Evolutionary conservation across 805 yeast genomes (phyloP).

Genomic region (Maudiozyma saulgeensis): DNA sequence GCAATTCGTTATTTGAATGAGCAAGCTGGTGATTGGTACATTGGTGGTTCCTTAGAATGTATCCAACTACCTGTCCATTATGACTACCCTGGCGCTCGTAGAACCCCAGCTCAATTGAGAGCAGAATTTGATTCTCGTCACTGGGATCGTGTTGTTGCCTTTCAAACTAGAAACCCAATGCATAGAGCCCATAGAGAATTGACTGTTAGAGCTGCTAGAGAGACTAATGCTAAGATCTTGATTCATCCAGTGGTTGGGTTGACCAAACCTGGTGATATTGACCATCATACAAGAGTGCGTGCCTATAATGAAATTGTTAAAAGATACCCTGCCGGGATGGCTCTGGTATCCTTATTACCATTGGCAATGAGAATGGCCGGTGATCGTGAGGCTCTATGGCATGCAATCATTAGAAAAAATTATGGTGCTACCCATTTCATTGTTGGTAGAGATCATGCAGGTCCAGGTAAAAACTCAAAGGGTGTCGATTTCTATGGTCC

Average conservation of each 20-base stretch:
- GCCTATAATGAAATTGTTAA: slow-evolving; percentile 88
- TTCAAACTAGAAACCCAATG: slow-evolving; percentile 98
- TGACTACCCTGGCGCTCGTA: slow-evolving; percentile 79
- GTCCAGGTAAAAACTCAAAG: slow-evolving; percentile 81
- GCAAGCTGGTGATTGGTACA: slow-evolving; percentile 70
- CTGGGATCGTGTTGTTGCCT: slow-evolving; percentile 88
- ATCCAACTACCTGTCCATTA: slow-evolving; percentile 77
- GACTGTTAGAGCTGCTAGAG: slow-evolving; percentile 94
- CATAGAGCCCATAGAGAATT: slow-evolving; percentile 96
- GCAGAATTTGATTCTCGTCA: slow-evolving; percentile 69
- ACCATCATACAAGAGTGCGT: slow-evolving; percentile 93
- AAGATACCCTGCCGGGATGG: slow-evolving; percentile 91
- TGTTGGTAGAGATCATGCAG: slow-evolving; percentile 97
- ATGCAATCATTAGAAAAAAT: slow-evolving; percentile 90
- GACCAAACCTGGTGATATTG: slow-evolving; percentile 96
- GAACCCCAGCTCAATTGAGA: slow-evolving; percentile 86
- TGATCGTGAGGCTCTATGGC: slow-evolving; percentile 97
- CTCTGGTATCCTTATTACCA: slow-evolving; percentile 78
- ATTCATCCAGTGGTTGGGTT: slow-evolving; percentile 96
- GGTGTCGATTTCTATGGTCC: slow-evolving; percentile 96
- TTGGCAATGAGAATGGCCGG: slow-evolving; percentile 99
- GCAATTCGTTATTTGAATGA: slow-evolving; percentile 68
- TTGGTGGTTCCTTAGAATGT: slow-evolving; percentile 85
- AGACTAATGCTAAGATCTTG: slow-evolving; percentile 74
- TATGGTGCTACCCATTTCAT: slow-evolving; percentile 95